These are phyloP conservation scores for Pyrus pyrifolia DNA, from an alignment of 306 rosid genomes.

Conservation along the genomic window DNA sequence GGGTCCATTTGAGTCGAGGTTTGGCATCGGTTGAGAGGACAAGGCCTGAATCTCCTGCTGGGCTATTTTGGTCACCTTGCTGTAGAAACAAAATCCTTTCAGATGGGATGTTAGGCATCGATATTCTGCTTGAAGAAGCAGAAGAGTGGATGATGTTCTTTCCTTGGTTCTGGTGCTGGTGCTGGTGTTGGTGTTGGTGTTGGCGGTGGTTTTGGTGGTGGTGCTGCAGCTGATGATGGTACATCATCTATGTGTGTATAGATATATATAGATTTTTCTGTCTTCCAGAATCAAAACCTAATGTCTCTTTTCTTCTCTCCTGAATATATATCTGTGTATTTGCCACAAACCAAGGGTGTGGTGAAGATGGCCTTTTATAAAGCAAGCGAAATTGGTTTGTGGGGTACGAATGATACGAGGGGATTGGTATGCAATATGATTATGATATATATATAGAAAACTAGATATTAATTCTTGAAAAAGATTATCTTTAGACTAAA, in stretches of 20 bases:
- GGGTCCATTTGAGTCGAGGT: constrained; percentile 88
- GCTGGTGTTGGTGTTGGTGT: constrained; percentile 20
- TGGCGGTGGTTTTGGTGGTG: constrained; percentile 21
- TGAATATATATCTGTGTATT: not conserved
- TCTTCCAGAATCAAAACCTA: not conserved
- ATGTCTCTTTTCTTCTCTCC: not conserved
- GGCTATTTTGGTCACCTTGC: constrained; percentile 40
- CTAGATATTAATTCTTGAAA: too few relatives aligned
- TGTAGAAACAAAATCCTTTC: constrained; percentile 74
- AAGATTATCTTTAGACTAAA: too few relatives aligned
- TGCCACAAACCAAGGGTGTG: constrained; percentile 31
- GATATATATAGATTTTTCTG: not conserved
- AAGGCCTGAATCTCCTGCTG: constrained; percentile 65
- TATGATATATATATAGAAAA: too few relatives aligned
- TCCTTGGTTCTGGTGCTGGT: constrained; percentile 27
- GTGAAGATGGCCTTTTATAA: constrained; percentile 43
- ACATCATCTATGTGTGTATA: constrained; percentile 26
- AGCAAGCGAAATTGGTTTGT: constrained; percentile 16
- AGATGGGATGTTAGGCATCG: constrained; percentile 41
- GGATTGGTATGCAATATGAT: too few relatives aligned
- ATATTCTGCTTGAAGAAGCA: constrained; percentile 27
- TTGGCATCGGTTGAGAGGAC: constrained; percentile 89
- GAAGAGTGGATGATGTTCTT: constrained; percentile 38
- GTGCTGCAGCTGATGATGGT: constrained; percentile 35
- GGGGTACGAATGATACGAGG: not conserved